Evolutionary conservation across 2,329 filamentous ascomycete genomes (phyloP).

Genomic region (Talaromyces piceae): DNA sequence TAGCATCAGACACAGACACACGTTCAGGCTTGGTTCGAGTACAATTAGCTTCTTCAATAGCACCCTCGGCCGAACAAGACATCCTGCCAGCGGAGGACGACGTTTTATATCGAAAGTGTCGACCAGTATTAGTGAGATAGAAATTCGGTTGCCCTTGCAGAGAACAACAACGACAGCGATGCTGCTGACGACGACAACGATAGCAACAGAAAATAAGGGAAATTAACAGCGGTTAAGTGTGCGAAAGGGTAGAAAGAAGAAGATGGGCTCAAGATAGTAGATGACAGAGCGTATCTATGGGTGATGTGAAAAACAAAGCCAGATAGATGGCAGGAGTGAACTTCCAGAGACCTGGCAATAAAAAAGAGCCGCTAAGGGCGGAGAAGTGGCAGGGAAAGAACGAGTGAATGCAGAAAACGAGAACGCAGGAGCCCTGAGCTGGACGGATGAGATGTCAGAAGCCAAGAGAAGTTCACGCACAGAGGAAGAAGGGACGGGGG

Average conservation of each 20-base stretch:
- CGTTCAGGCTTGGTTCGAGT: neutral
- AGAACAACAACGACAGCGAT: no score
- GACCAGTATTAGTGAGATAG: neutral
- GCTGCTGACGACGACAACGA: neutral
- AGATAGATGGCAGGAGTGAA: constrained; percentile 11
- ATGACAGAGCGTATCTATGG: constrained; percentile 10
- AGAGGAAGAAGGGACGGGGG: neutral
- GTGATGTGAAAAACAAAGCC: constrained; percentile 7
- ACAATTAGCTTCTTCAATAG: neutral
- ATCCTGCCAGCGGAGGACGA: neutral
- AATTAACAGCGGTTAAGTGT: neutral
- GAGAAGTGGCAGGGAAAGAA: constrained; percentile 8
- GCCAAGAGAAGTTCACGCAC: neutral
- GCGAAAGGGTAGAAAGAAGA: constrained; percentile 7
- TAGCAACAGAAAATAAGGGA: neutral
- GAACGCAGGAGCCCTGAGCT: constrained; percentile 1
- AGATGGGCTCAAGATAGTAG: constrained; percentile 11
- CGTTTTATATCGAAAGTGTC: neutral
- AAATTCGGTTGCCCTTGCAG: neutral
- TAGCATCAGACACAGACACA: neutral
- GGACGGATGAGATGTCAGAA: neutral
- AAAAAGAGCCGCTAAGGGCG: constrained; percentile 1
- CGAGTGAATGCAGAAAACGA: constrained; percentile 8
- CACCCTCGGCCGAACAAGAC: neutral
- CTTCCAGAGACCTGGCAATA: constrained; percentile 6